Percentiles rank a stretch among this genome's conserved stretches.
These are phyloP conservation scores for Globisporangium alternatum DNA, from an alignment of 352 stramenopile species.

Conservation along the genomic window DNA sequence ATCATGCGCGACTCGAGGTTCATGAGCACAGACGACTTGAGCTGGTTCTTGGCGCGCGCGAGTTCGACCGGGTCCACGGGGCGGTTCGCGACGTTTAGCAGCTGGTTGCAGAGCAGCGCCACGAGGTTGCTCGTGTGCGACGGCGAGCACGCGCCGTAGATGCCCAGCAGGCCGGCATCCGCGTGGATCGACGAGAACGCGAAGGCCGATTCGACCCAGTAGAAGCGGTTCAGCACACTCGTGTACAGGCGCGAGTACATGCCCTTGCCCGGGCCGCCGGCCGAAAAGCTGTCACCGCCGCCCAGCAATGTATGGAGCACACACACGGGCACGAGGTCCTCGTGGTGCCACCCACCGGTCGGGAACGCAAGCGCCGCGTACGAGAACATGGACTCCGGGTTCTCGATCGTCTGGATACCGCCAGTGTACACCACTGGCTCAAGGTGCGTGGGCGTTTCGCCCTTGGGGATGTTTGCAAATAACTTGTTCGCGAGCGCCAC, in stretches of 20 bases:
- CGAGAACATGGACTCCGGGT: conserved; percentile 75
- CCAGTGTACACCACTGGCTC: conserved; percentile 62
- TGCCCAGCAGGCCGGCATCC: conserved; percentile 94
- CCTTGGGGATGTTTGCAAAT: conserved; percentile 69
- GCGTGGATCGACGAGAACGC: conserved; percentile 96
- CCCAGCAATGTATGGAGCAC: conserved; percentile 98
- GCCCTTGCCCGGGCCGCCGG: conserved; percentile 98
- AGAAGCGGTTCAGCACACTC: conserved; percentile 96
- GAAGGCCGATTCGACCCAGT: conserved; percentile 98
- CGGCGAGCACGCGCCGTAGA: conserved; percentile 87
- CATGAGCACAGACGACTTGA: conserved; percentile 99
- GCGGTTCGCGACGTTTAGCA: conserved; percentile 85
- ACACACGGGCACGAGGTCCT: conserved; percentile 95
- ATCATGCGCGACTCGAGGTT: conserved; percentile 98
- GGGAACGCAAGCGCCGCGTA: conserved; percentile 96
- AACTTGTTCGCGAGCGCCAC: conserved; percentile 89
- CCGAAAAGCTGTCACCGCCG: conserved; percentile 97
- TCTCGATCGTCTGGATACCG: conserved; percentile 61
- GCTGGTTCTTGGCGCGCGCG: conserved; percentile 97
- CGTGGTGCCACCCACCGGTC: conserved; percentile 95
- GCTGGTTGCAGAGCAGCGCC: conserved; percentile 91
- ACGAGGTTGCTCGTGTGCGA: conserved; percentile 91
- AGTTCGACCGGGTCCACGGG: conserved; percentile 88
- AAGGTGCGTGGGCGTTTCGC: conserved; percentile 30
- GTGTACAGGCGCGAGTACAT: conserved; percentile 99